A percentile compares a stretch with the other conserved stretches of the same genome.
These are phyloP conservation scores for Cercospora nicotianae DNA, from an alignment of 2,329 filamentous ascomycete genomes.

Conservation along the genomic window DNA sequence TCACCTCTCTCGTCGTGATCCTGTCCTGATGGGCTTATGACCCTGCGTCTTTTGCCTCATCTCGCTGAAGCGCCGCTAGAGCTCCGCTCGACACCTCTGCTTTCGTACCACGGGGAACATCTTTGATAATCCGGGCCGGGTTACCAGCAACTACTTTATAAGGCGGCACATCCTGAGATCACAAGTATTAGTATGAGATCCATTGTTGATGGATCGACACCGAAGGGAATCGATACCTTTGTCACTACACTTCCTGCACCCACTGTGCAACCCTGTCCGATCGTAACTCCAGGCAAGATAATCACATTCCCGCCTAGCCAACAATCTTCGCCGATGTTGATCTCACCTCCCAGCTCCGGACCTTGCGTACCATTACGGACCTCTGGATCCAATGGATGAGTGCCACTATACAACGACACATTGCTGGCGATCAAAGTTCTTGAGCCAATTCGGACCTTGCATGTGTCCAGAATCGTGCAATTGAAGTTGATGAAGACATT, in stretches of 20 bases:
- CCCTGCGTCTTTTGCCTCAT: background rate
- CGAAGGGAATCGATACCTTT: conserved; percentile 49
- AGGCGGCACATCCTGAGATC: conserved; percentile 57
- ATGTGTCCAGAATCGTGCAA: conserved; percentile 75
- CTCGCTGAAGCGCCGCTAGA: conserved; percentile 11
- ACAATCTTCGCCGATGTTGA: conserved; percentile 76
- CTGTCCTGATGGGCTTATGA: background rate
- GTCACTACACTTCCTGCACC: conserved; percentile 84
- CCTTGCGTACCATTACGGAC: conserved; percentile 72
- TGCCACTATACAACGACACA: conserved; percentile 71
- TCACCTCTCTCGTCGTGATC: background rate
- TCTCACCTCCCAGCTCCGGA: conserved; percentile 71
- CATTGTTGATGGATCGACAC: background rate
- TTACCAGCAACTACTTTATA: conserved; percentile 66
- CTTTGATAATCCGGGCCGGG: conserved; percentile 59
- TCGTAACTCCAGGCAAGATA: conserved; percentile 73
- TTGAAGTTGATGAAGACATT: conserved; percentile 76
- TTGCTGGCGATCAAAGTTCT: conserved; percentile 78
- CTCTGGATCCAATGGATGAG: conserved; percentile 73
- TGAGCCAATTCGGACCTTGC: conserved; percentile 69
- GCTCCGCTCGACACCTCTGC: conserved; percentile 35
- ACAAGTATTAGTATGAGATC: conserved; percentile 10
- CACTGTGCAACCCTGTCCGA: conserved; percentile 71
- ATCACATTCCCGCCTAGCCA: conserved; percentile 73
- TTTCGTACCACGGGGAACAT: conserved; percentile 34